These are phyloP conservation scores for Solanum raphanifolium DNA, from an alignment of 257 asterid species.

Conservation along the genomic window DNA sequence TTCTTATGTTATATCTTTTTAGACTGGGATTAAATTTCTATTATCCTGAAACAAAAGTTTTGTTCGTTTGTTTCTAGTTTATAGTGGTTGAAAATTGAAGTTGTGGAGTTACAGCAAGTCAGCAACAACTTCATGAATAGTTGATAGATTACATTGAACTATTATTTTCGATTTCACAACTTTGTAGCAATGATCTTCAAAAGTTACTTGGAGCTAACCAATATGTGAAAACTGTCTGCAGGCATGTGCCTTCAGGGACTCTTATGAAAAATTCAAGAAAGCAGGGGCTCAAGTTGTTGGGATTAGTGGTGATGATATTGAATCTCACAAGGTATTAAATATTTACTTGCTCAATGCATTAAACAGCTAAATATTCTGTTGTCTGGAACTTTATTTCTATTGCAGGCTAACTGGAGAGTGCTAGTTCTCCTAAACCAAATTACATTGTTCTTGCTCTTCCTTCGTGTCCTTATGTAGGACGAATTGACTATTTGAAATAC, in stretches of 20 bases:
- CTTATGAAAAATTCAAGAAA: conserved; percentile 92
- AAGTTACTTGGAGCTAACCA: neutral
- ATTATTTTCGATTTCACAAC: neutral
- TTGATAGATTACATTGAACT: neutral
- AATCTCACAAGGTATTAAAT: conserved; percentile 73
- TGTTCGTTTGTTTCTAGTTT: neutral
- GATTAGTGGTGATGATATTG: conserved; percentile 73
- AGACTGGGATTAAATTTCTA: neutral
- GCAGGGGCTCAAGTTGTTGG: conserved; percentile 97
- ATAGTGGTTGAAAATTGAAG: neutral
- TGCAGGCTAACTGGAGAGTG: neutral
- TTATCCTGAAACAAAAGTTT: neutral
- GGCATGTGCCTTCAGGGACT: conserved; percentile 99
- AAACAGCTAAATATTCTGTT: neutral
- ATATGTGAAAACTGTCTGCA: conserved; percentile 18
- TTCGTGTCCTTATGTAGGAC: neutral
- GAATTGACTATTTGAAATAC: neutral
- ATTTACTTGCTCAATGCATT: neutral
- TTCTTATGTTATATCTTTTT: neutral
- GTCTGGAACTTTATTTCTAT: neutral
- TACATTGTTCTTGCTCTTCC: neutral
- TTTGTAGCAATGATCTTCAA: neutral
- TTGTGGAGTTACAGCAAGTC: neutral
- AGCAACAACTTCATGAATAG: neutral
- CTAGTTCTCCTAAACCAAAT: neutral